phyloP scores from a whole-genome alignment of 768 basidiomycete species.

The Russula earlei region DNA sequence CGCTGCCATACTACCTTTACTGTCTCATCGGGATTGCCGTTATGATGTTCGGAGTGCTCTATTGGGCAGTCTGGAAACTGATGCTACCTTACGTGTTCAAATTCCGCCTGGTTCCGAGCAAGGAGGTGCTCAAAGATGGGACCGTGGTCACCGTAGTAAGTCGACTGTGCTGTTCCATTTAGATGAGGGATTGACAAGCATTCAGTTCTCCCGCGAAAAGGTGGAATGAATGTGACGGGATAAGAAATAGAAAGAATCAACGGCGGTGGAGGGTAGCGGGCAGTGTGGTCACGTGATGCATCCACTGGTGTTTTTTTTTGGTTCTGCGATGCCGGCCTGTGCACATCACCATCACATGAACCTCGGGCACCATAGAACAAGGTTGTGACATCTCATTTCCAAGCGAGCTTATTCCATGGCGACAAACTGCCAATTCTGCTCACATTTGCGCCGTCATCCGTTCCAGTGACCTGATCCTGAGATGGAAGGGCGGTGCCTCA shows the following conservation, averaged over 20 bases:
- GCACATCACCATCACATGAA: no score
- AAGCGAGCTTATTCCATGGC: no score
- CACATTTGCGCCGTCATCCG: no score
- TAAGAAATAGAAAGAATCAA: no score
- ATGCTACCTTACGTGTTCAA: slow-evolving; percentile 40
- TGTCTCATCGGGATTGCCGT: slow-evolving; percentile 45
- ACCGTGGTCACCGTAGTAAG: slow-evolving; percentile 45
- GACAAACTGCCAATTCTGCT: no score
- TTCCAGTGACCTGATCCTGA: no score
- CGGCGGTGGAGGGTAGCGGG: not conserved
- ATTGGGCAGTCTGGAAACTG: slow-evolving; percentile 48
- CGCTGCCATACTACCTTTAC: slow-evolving; percentile 53
- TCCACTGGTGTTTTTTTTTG: no score
- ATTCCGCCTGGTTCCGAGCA: slow-evolving; percentile 39
- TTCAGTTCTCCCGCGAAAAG: slow-evolving; percentile 10
- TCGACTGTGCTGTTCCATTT: not conserved
- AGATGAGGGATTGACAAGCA: not conserved
- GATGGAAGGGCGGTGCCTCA: no score
- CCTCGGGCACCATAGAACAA: no score
- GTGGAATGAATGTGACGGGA: not conserved
- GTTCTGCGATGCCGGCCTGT: no score
- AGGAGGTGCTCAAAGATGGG: slow-evolving; percentile 41
- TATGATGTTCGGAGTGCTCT: slow-evolving; percentile 37
- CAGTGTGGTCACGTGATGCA: no score
- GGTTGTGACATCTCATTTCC: no score